These are phyloP conservation scores for Lentinula edodes DNA, from an alignment of 768 basidiomycete species.

Conservation along the genomic window DNA sequence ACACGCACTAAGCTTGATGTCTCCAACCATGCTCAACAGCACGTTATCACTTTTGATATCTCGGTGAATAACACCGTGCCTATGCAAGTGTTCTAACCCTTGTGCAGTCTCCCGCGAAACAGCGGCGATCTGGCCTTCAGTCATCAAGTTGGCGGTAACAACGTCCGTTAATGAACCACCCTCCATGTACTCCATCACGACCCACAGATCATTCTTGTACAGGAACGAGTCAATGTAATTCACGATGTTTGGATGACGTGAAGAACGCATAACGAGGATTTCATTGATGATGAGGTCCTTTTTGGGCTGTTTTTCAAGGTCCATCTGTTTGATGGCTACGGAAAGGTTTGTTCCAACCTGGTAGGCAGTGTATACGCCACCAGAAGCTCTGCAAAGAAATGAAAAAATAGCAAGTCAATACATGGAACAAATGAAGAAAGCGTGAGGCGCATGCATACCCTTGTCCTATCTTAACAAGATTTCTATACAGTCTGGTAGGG, in stretches of 20 bases:
- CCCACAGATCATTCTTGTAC: conserved; percentile 97
- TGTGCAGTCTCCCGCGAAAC: conserved; percentile 91
- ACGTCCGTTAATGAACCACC: conserved; percentile 93
- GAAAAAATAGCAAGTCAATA: background rate
- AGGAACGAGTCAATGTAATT: conserved; percentile 99
- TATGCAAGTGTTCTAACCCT: conserved; percentile 90
- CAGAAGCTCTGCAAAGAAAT: conserved; percentile 65
- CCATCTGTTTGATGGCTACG: conserved; percentile 99
- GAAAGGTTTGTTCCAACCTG: conserved; percentile 92
- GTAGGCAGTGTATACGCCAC: conserved; percentile 97
- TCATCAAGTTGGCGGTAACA: conserved; percentile 94
- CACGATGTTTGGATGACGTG: conserved; percentile 97
- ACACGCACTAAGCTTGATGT: conserved; percentile 94
- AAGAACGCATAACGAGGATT: conserved; percentile 94
- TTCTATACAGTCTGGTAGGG: conserved; percentile 89
- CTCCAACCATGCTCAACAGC: conserved; percentile 84
- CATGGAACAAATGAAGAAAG: background rate
- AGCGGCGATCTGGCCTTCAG: conserved; percentile 97
- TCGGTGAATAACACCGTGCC: conserved; percentile 95
- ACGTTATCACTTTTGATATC: conserved; percentile 99
- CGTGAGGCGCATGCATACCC: conserved; percentile 53
- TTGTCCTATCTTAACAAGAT: conserved; percentile 94
- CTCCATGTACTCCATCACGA: conserved; percentile 99
- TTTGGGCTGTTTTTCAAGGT: conserved; percentile 98
- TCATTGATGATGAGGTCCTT: conserved; percentile 99